These are phyloP conservation scores for Curvularia sp. DNA, from an alignment of 2,329 filamentous ascomycete genomes.

Conservation along the genomic window DNA sequence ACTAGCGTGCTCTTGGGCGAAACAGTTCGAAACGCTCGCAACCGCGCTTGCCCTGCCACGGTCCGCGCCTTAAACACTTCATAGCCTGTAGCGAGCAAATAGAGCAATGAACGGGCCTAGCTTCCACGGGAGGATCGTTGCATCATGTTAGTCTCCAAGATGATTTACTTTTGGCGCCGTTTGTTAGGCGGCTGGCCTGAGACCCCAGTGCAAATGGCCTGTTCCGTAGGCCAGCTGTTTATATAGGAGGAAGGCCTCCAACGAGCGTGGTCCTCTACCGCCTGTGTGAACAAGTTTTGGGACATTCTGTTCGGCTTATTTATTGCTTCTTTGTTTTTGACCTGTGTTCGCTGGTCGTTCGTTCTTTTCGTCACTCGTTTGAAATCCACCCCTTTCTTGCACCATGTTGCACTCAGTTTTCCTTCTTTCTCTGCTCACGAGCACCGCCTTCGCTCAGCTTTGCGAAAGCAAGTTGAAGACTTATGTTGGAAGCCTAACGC, in stretches of 20 bases:
- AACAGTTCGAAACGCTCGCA: conserved; percentile 37
- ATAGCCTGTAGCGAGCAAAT: conserved; percentile 25
- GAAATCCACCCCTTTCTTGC: conserved; percentile 26
- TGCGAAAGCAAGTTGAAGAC: conserved; percentile 54
- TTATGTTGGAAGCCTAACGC: conserved; percentile 53
- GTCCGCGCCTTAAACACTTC: conserved; percentile 20
- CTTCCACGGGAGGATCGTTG: conserved; percentile 22
- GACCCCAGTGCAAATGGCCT: conserved; percentile 28
- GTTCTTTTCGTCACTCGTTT: conserved; percentile 42
- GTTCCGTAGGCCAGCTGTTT: conserved; percentile 30
- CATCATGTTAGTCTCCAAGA: conserved; percentile 25
- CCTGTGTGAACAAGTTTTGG: conserved; percentile 30
- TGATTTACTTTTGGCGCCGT: conserved; percentile 22
- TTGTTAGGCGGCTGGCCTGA: conserved; percentile 21
- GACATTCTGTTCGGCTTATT: conserved; percentile 26
- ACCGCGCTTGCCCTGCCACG: conserved; percentile 29
- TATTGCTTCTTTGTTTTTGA: conserved; percentile 31
- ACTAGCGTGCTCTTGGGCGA: conserved; percentile 32
- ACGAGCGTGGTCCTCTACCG: conserved; percentile 19
- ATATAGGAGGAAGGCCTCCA: conserved; percentile 27
- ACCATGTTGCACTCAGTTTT: conserved; percentile 43
- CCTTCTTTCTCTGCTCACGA: conserved; percentile 44
- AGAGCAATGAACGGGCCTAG: conserved; percentile 18
- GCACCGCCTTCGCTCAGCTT: conserved; percentile 47
- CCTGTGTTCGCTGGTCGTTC: conserved; percentile 44